phyloP scores from a whole-genome alignment of 164 flowering plant species.

The Stephania yunnanensis region DNA sequence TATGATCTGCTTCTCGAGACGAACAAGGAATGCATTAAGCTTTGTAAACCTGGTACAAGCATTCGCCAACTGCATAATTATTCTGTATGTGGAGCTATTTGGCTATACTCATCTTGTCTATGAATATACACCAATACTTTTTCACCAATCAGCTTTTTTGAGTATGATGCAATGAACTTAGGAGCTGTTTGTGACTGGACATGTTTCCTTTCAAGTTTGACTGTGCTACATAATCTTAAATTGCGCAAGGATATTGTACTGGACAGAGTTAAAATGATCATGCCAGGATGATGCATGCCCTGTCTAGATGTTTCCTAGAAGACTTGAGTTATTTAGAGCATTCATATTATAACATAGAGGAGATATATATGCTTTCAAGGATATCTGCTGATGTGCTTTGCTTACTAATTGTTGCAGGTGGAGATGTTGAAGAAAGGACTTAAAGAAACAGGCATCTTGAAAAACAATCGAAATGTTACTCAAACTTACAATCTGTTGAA shows the following conservation, averaged over 20 bases:
- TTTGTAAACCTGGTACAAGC: constrained; percentile 83
- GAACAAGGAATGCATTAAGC: constrained; percentile 76
- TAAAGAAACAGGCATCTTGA: constrained; percentile 67
- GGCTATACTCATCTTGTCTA: neutral
- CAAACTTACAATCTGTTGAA: constrained; percentile 61
- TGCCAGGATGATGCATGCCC: no score
- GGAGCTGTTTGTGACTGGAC: neutral
- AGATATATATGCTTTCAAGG: neutral
- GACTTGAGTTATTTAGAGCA: neutral
- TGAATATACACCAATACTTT: no score
- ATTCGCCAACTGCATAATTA: constrained; percentile 64
- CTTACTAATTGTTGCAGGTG: constrained; percentile 36
- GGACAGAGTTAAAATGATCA: no score
- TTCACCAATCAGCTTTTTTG: no score
- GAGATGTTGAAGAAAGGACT: constrained; percentile 65
- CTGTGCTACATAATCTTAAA: no score
- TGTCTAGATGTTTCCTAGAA: no score
- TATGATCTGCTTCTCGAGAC: constrained; percentile 79
- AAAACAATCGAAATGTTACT: constrained; percentile 24
- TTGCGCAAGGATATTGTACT: no score
- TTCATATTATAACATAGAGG: neutral
- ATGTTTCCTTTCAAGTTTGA: neutral
- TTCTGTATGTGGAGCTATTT: constrained; percentile 49
- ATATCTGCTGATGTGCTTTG: neutral
- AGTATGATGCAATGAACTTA: neutral